Evolutionary conservation across 108 stramenopile genomes (phyloP), one percentile per base, ranked within the genome.

Genomic region (Cyclotella atomus): DNA sequence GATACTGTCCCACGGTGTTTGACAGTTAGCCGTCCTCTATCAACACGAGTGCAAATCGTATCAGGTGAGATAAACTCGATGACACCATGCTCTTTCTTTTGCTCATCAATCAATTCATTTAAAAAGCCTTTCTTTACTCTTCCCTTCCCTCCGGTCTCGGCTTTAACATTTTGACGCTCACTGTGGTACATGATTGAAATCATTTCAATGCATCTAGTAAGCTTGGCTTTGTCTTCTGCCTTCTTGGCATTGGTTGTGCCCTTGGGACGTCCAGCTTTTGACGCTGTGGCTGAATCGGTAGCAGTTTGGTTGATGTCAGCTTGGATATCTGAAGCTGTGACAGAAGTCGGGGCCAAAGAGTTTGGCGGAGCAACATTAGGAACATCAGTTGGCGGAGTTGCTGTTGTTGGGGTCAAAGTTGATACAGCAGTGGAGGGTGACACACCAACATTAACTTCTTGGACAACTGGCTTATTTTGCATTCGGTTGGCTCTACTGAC

Each of bases 101-200:
- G 21, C 27, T 45, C 33, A 3, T 46, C 7, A 19, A 65, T 65
- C 45, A 65, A 19, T 3, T 24, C 27, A 6, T 65, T 29, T 47
- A 65, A 19, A 33, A 65, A 65, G 27, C 45, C 45, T 27, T 65
- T 65, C 28, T 65, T 16, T 6, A 65, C 63, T n/a, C 44, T 24
- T 28, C 19, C 27, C 57, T 29, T 59, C 15, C 17, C 27, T 9
- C 38, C 35, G 9, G n/a, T 20, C n/a, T 20, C 33, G 6, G 8
- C 35, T n/a, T n/a, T n/a, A 62, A 6, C 3, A 9, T 41, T 38
- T 9, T 19, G 7, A 3, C 9, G 3, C 35, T 62, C 35, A 62
- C 3, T 62, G 6, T 62, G 12, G 28, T 33, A 59, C 21, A 52
- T 52, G 28, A 28, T 6, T 28, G 57, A 24, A 32, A 32, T 59